Percentiles rank a stretch among this genome's conserved stretches.
These are phyloP conservation scores for Xerocomellus intermedius DNA, from an alignment of 768 basidiomycete species.

Conservation along the genomic window DNA sequence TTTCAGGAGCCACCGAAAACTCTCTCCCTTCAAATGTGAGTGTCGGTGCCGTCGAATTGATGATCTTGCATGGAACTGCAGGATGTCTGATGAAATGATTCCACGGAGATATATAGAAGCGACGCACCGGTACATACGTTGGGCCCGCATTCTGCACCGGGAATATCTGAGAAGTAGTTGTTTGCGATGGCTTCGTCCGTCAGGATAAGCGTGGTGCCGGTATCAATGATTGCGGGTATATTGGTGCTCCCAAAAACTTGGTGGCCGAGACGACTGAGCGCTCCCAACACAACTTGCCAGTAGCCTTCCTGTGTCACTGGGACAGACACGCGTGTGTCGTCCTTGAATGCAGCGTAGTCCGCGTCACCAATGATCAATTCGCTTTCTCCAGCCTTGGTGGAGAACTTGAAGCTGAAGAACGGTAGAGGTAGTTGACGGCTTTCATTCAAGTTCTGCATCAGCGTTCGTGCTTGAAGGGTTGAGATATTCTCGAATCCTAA, in stretches of 20 bases:
- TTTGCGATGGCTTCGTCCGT: constrained; percentile 17
- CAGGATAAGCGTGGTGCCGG: constrained; percentile 26
- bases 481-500: constrained; percentile 41
- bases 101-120: not conserved
- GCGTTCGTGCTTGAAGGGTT: constrained; percentile 26
- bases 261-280: constrained; percentile 1
- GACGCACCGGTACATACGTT: constrained; percentile 31
- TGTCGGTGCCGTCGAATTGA: constrained; percentile 18
- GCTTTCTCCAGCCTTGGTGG: constrained; percentile 19
- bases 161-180: constrained; percentile 24
- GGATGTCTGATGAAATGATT: not conserved
- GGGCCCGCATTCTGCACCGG: constrained; percentile 15
- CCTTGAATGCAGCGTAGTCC: constrained; percentile 49
- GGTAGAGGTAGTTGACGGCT: constrained; percentile 14
- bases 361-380: constrained; percentile 29
- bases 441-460: constrained; percentile 43
- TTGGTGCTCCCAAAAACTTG: not conserved
- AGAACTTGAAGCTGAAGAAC: constrained; percentile 49
- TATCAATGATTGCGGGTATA: constrained; percentile 33
- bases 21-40: constrained; percentile 36
- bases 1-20: constrained; percentile 32
- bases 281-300: constrained; percentile 36
- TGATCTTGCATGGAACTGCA: constrained; percentile 19
- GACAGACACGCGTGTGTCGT: constrained; percentile 39
- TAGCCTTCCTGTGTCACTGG: constrained; percentile 30